Percentiles rank a stretch among this genome's conserved stretches.
phyloP scores from a whole-genome alignment of 208 protist genomes.

The Wallacemonas collosoma region DNA sequence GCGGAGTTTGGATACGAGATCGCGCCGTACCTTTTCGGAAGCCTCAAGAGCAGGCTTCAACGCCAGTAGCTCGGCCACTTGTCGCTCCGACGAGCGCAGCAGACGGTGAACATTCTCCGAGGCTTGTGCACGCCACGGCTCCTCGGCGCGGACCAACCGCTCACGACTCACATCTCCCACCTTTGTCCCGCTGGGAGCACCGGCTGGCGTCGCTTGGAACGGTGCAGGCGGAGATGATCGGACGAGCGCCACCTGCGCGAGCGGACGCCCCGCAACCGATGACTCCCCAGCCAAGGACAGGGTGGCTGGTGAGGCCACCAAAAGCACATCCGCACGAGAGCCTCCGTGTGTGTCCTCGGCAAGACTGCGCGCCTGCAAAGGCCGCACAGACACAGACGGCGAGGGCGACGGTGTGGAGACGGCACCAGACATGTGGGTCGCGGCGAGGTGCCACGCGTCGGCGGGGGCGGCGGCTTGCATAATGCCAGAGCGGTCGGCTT shows the following conservation, averaged over 20 bases:
- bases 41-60: slow-evolving; percentile 29
- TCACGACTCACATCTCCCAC: too few species aligned
- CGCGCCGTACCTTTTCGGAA: slow-evolving; percentile 7
- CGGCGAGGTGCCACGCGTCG: neutral
- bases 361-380: too few species aligned
- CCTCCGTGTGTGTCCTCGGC: too few species aligned
- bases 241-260: too few species aligned
- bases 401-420: neutral
- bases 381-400: too few species aligned
- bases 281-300: too few species aligned
- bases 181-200: too few species aligned
- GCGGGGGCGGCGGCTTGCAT: neutral
- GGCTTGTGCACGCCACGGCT: slow-evolving; percentile 14
- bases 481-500: neutral
- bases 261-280: too few species aligned
- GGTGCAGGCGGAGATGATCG: too few species aligned
- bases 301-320: too few species aligned
- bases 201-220: too few species aligned
- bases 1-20: slow-evolving; percentile 18
- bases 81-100: slow-evolving; percentile 32
- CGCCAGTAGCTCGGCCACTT: slow-evolving; percentile 34
- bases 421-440: neutral
- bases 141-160: neutral
- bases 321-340: too few species aligned
- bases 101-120: slow-evolving; percentile 28